These are phyloP conservation scores for Parathielavia appendiculata DNA, from an alignment of 495 filamentous ascomycete species.

Conservation along the genomic window DNA sequence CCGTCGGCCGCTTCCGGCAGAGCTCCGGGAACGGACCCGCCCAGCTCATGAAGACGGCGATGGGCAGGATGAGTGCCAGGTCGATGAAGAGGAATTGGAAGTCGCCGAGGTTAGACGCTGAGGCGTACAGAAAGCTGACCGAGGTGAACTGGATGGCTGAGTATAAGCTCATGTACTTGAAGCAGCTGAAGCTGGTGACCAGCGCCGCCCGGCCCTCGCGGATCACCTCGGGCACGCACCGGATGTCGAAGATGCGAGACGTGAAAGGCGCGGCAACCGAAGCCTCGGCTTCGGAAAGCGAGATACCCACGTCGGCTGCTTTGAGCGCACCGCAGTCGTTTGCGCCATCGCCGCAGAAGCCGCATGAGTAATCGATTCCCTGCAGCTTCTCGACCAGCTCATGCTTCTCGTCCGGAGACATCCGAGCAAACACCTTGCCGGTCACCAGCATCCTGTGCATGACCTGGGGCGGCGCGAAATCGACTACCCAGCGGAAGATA, in stretches of 20 bases:
- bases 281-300: constrained; percentile 94
- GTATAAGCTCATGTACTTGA: constrained; percentile 99
- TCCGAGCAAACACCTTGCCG: constrained; percentile 92
- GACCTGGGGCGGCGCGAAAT: constrained; percentile 74
- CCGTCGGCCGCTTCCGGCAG: constrained; percentile 79
- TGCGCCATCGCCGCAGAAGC: constrained; percentile 96
- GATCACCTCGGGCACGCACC: constrained; percentile 92
- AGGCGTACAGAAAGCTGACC: constrained; percentile 95
- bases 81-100: constrained; percentile 99
- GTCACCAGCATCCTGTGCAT: constrained; percentile 79
- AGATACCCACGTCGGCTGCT: constrained; percentile 98
- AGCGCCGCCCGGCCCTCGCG: constrained; percentile 91
- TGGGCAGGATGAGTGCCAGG: constrained; percentile 84
- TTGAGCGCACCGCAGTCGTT: constrained; percentile 98
- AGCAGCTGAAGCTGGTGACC: constrained; percentile 98
- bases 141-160: constrained; percentile 99
- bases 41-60: constrained; percentile 99
- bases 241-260: constrained; percentile 91
- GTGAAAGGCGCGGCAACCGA: constrained; percentile 98
- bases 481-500: constrained; percentile 92
- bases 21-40: constrained; percentile 75
- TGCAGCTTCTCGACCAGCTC: constrained; percentile 97
- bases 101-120: constrained; percentile 92
- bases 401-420: constrained; percentile 99
- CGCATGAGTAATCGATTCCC: constrained; percentile 89